Base-by-base conservation (phyloP, 2,329 filamentous ascomycete genomes). In the Graphilbum sp. region DNA sequence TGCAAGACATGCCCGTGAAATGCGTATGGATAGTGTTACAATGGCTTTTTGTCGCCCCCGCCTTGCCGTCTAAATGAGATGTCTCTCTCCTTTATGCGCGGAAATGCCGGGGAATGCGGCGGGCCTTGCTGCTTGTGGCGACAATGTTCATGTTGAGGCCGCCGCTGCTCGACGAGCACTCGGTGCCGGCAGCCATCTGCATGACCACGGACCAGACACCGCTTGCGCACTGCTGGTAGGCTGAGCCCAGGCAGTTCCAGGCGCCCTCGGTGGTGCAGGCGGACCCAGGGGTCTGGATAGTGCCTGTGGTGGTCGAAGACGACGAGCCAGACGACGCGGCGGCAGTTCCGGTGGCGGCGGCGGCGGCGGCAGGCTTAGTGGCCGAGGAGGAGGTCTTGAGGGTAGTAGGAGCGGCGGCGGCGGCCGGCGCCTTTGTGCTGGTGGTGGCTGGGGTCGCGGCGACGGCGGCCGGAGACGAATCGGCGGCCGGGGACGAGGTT, bases 191-290 rank as follows among this genome's bases (percentile, higher is more conserved):
- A 0, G 66, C 58, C 50, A 71, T 54, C 5, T 51, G 38, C 49
- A 61, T 55, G 36, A 52, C 39, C 4, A 45, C 44, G 2, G 63
- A 58, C 67, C 67, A 71, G 19, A 49, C 34, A 19, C 67, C 66
- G 37, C 54, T 60, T 19, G 64, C 66, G 46, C 67, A 72, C 41
- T 61, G 64, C 54, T 70, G 66, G 59, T 66, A 71, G 16, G 56
- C 53, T n/a, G 43, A 49, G 40, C 65, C 54, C 36, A 68, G 51
- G 51, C 67, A 71, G 54, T 64, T 63, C 62, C 63, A 70, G 16
- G 48, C 40, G 38, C 67, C 67, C 45, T 70, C 66, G 15, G 53
- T 39, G 34, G 50, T 53, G 59, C 67, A 70, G 38, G 60, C 41
- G 4, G 59, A 56, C 29, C 67, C 67, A 6, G 52, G 54, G 2